Percentiles rank a stretch among this genome's conserved stretches.
Conservation (phyloP, 805 yeast species). For the Wickerhamiella vanderwaltii region DNA sequence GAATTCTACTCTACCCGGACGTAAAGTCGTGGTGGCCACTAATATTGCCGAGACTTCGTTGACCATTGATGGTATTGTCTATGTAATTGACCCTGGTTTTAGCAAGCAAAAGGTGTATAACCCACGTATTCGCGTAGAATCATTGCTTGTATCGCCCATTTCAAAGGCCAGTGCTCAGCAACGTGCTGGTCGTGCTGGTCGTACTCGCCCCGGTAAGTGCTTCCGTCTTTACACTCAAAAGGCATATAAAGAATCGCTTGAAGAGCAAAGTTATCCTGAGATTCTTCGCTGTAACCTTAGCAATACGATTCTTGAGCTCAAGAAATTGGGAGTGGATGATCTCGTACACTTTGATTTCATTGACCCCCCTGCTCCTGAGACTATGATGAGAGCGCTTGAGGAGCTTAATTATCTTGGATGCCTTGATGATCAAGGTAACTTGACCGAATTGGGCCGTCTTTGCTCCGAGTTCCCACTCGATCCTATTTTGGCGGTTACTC, state of each 20-base stretch:
- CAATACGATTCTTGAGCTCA: conserved; percentile 81
- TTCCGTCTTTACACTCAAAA: conserved; percentile 94
- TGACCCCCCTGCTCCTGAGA: conserved; percentile 99
- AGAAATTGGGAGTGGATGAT: conserved; percentile 90
- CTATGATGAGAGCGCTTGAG: conserved; percentile 98
- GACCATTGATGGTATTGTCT: conserved; percentile 94
- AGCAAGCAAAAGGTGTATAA: conserved; percentile 93
- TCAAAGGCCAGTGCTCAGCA: conserved; percentile 97
- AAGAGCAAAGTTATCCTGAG: conserved; percentile 94
- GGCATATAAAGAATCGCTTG: conserved; percentile 84
- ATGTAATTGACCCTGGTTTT: conserved; percentile 95
- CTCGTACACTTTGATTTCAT: conserved; percentile 95
- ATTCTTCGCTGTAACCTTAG: conserved; percentile 83
- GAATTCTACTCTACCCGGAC: conserved; percentile 79
- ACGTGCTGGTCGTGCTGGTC: conserved; percentile 99
- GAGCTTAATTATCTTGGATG: conserved; percentile 85
- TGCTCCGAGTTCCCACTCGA: conserved; percentile 92
- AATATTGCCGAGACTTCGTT: conserved; percentile 96
- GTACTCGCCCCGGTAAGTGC: conserved; percentile 97
- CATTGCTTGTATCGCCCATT: conserved; percentile 86
- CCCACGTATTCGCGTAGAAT: conserved; percentile 91
- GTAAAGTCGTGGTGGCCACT: conserved; percentile 84
- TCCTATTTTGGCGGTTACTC: conserved; percentile 88
- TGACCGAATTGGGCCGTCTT: conserved; percentile 78
- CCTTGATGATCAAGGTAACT: conserved; percentile 79